Conservation (phyloP, 2,329 filamentous ascomycete species). For the Fusarium circinatum region DNA sequence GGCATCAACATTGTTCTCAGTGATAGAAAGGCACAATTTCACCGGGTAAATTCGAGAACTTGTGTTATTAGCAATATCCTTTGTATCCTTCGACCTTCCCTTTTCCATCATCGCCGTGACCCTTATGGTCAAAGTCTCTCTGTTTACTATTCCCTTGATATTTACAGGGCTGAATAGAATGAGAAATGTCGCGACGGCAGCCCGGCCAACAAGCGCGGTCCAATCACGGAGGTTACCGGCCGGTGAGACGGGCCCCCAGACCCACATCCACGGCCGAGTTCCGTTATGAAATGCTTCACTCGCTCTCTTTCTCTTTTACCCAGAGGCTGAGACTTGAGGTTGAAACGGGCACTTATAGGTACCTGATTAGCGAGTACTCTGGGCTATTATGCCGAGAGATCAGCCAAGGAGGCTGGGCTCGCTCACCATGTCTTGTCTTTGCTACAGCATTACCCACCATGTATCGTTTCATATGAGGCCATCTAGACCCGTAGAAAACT, state of each 20-base stretch:
- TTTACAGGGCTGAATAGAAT: constrained; percentile 26
- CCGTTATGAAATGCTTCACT: constrained; percentile 15
- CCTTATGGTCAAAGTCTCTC: not conserved
- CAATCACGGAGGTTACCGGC: constrained; percentile 42
- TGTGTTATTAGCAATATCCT: not conserved
- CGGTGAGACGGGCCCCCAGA: constrained; percentile 17
- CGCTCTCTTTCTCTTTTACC: not conserved
- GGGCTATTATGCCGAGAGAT: not conserved
- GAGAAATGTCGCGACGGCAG: constrained; percentile 17
- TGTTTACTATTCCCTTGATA: not conserved
- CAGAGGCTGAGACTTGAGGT: not conserved
- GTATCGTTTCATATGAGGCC: constrained; percentile 12
- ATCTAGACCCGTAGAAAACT: not conserved
- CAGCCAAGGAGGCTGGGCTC: not conserved
- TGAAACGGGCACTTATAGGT: not conserved
- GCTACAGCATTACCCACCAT: not conserved
- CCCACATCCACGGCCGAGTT: constrained; percentile 30
- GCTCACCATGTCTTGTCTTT: not conserved
- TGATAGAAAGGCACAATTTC: not conserved
- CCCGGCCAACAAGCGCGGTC: constrained; percentile 22
- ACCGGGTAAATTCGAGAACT: not conserved
- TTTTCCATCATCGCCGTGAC: not conserved
- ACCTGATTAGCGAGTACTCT: not conserved
- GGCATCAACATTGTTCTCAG: constrained; percentile 5
- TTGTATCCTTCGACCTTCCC: not conserved